Base-by-base conservation (phyloP, 2,329 filamentous ascomycete genomes). In the Tricladium varicosporioides region DNA sequence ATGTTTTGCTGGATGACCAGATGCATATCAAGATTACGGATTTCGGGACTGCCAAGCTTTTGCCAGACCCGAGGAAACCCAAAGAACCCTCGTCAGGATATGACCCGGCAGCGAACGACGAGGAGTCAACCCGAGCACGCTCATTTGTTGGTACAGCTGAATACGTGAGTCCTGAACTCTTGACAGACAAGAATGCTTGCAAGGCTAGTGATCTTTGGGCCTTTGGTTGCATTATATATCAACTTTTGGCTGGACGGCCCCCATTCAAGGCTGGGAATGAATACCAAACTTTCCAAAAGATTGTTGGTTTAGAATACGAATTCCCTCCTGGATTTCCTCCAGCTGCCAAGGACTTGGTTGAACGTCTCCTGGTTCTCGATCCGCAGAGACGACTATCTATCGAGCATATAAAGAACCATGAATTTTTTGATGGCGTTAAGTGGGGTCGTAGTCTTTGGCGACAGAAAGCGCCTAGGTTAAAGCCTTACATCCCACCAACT, bases 11-110 rank as follows among this genome's bases (percentile, higher is more conserved):
- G 40, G 94, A 99, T 72, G 89, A 92, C 63, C 88, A 96, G 69
- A 95, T 97, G 89, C 91, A 97, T 68, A 87, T 97, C 74, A 99
- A 99, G 72, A 97, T 99, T 63, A 99, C 94, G 7, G 94, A 99
- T 74, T 99, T 99, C 70, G 94, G 94, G 44, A 99, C 94, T 0
- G 94, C 94, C n/a, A 97, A 97, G 72, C 84, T 99, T 60, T 78
- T 99, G 47, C 86, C 87, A 51, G 79, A 81, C 63, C 80, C 76
- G 63, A 75, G 75, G 72, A 60, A 62, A 61, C 58, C 65, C 40
- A 64, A 61, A 11, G 60, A 63, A n/a, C 48, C 63, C 56, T 52
- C 60, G 4, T 71, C 73, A 0, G 63, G 71, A 51, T 72, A 70
- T 54, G 77, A 74, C 51, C 72, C 68, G 54, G 69, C 59, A 68